These are phyloP conservation scores for Solanum hybrid DNA, from an alignment of 305 asterid species.

Conservation along the genomic window DNA sequence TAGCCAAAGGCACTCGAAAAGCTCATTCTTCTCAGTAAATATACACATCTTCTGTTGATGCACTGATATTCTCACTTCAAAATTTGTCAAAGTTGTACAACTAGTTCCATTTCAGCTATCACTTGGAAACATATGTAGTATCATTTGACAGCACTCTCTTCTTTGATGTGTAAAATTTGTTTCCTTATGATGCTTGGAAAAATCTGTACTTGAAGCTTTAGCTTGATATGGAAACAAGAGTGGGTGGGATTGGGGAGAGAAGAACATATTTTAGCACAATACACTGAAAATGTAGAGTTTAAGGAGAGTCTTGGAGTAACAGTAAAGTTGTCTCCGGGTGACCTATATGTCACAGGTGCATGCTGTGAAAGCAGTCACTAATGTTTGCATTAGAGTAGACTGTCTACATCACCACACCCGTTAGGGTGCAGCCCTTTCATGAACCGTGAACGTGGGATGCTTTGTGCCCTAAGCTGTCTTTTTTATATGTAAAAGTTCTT, in stretches of 20 bases:
- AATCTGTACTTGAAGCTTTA: background rate
- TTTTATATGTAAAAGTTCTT: background rate
- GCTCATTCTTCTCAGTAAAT: conserved; percentile 16
- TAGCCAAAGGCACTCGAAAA: conserved; percentile 23
- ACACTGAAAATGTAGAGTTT: background rate
- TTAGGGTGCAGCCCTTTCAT: background rate
- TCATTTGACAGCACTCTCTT: background rate
- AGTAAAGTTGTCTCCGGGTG: background rate
- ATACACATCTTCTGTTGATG: background rate
- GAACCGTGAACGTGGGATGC: background rate
- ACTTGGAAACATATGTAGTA: background rate
- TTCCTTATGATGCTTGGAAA: background rate
- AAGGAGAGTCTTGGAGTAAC: background rate
- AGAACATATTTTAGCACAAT: background rate
- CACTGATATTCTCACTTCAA: background rate
- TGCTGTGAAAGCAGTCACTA: background rate
- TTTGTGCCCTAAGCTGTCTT: background rate
- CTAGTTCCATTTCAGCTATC: background rate
- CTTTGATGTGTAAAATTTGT: background rate
- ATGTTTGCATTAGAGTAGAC: background rate
- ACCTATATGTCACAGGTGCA: background rate
- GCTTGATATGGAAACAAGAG: background rate
- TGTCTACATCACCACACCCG: background rate
- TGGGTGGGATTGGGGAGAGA: background rate
- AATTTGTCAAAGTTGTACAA: background rate